These are phyloP conservation scores for Nasturtium officinale DNA, from an alignment of 345 rosid species.

Conservation along the genomic window DNA sequence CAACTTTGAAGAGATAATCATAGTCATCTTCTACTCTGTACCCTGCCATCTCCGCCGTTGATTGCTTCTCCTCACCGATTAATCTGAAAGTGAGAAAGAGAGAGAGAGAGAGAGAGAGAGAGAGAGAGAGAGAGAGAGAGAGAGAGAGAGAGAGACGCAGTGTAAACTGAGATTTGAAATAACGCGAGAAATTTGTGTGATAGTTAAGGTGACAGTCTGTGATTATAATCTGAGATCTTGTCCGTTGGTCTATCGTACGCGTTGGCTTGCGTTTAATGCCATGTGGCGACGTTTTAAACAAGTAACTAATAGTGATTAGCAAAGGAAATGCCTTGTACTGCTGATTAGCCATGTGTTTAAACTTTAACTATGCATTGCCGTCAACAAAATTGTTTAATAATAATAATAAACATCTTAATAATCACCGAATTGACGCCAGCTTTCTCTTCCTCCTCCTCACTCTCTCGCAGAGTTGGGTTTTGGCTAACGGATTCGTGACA, in stretches of 20 bases:
- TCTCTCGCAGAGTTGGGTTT: constrained; percentile 22
- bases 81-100: constrained; percentile 31
- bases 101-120: constrained; percentile 28
- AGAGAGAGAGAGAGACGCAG: constrained; percentile 34
- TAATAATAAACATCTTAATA: too few species aligned
- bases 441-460: background rate
- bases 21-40: constrained; percentile 57
- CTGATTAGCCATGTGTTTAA: too few species aligned
- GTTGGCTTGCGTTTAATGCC: constrained; percentile 4
- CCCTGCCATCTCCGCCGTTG: constrained; percentile 49
- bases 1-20: constrained; percentile 71
- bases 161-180: constrained; percentile 47
- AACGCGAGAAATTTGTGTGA: constrained; percentile 19
- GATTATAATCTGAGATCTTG: constrained; percentile 11
- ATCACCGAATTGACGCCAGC: background rate
- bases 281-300: constrained; percentile 4
- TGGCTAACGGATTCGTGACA: background rate
- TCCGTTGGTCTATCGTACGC: constrained; percentile 22
- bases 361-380: too few species aligned
- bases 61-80: constrained; percentile 21
- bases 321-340: too few species aligned
- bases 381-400: too few species aligned
- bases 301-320: too few species aligned
- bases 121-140: constrained; percentile 28
- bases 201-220: constrained; percentile 26